Evolutionary conservation across 1,284 basidiomycete genomes (phyloP), one percentile per base, ranked within the genome.

Genomic region (Marasmius sp.): DNA sequence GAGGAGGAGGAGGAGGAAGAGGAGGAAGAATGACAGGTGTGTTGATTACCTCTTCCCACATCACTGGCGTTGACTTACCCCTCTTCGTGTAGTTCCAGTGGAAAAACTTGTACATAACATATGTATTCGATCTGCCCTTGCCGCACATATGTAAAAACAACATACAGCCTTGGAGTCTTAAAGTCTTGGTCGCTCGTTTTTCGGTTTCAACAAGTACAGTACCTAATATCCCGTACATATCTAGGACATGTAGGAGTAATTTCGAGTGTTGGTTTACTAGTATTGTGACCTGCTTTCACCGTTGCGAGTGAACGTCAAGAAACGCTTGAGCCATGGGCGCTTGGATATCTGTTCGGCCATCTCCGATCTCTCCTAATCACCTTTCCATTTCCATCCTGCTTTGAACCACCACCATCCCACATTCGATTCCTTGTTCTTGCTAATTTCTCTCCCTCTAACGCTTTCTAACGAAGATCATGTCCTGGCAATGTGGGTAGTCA

Each of bases 401-500:
- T 58, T 38, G 34, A 10, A 47, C 33, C 51, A 16, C 36, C 47
- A 56, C 37, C 38, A 56, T 51, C 61, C 45, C 27, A 34, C 36
- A 47, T 18, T 18, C 9, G n/a, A 11, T 8, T 18, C 16, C 45
- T 22, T 49, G 9, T 18, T 50, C 57, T 56, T 41, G 38, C 16
- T 48, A 18, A 54, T 45, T 48, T 59, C 60, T 55, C 12, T 27
- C 37, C 49, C 47, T 56, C 48, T 45, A 52, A 38, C 6, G n/a
- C 37, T 18, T 55, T 56, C 48, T 8, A 18, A 47, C 27, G 38
- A 64, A 47, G 36, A 69, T 47, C 57, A 84, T 85, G 83, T 84
- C 83, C 71, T 84, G 83, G 83, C 79, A 83, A 78, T 68, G 83
- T 84, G 65, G 10, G 34, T 10, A n/a, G 20, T 8, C 16, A 12